Percentiles rank a stretch among this genome's conserved stretches.
phyloP scores from a whole-genome alignment of 2,329 filamentous ascomycete species.

The Ascochyta koolunga region DNA sequence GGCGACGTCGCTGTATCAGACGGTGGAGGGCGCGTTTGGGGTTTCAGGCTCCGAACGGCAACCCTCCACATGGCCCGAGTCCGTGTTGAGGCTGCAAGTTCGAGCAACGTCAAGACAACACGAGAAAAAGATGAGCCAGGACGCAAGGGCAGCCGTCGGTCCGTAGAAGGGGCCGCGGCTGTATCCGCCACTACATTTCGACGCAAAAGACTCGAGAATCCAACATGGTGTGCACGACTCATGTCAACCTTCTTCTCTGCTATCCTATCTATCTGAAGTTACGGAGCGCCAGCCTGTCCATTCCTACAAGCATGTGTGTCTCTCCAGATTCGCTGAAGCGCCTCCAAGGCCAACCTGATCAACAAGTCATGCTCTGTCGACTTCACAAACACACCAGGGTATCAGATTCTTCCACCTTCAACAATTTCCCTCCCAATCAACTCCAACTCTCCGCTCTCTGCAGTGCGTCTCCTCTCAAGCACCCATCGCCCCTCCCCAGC shows the following conservation, averaged over 20 bases:
- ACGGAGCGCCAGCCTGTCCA: constrained; percentile 9
- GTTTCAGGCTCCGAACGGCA: neutral
- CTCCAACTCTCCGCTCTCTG: constrained; percentile 68
- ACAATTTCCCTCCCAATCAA: constrained; percentile 70
- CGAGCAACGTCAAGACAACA: neutral
- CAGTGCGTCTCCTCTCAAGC: constrained; percentile 70
- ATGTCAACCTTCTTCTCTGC: neutral
- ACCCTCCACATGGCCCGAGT: neutral
- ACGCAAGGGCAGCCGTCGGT: neutral
- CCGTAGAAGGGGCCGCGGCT: constrained; percentile 4
- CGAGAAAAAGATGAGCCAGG: neutral
- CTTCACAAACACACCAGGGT: neutral
- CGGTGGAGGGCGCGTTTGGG: constrained; percentile 6
- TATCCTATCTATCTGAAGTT: constrained; percentile 1
- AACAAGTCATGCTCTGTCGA: neutral
- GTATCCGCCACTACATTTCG: constrained; percentile 1
- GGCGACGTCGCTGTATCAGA: constrained; percentile 6
- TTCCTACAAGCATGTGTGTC: neutral
- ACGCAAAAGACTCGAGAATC: neutral
- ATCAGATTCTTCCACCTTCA: constrained; percentile 55
- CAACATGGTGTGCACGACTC: too few species aligned
- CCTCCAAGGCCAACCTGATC: neutral
- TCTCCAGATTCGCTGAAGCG: constrained; percentile 5
- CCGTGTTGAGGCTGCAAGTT: neutral
- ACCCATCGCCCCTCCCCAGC: constrained; percentile 68